phyloP scores from a whole-genome alignment of 2,329 filamentous ascomycete species.

The Exophiala aquamarina region DNA sequence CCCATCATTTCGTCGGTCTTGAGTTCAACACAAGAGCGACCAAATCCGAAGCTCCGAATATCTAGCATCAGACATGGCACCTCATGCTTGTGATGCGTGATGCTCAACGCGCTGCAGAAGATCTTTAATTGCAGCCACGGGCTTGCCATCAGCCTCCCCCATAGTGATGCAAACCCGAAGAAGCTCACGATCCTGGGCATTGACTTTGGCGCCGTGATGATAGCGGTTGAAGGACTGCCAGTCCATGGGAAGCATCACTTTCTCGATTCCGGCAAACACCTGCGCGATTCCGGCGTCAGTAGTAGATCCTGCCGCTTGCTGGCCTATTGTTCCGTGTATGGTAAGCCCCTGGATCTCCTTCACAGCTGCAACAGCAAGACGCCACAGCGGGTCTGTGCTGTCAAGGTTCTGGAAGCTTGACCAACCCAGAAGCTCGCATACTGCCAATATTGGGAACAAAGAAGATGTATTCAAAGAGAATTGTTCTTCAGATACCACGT shows the following conservation, averaged over 20 bases:
- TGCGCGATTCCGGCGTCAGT: background rate
- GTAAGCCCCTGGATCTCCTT: conserved; percentile 6
- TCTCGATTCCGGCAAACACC: conserved; percentile 1
- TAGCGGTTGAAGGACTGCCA: conserved; percentile 2
- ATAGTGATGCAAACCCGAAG: background rate
- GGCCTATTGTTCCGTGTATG: background rate
- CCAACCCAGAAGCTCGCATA: conserved; percentile 2
- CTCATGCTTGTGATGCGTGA: background rate
- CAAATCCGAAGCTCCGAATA: no score
- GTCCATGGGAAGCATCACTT: conserved; percentile 5
- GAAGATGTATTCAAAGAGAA: background rate
- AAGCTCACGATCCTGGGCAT: conserved; percentile 6
- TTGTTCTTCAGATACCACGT: background rate
- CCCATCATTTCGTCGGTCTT: no score
- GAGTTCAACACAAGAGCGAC: no score
- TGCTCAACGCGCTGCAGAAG: background rate
- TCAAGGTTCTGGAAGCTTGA: conserved; percentile 1
- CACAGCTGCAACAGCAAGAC: background rate
- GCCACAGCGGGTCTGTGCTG: background rate
- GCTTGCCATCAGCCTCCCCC: conserved; percentile 5
- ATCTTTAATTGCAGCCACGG: conserved; percentile 6
- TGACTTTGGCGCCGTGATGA: conserved; percentile 7
- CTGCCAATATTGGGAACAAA: conserved; percentile 3
- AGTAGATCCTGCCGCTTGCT: background rate
- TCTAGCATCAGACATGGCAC: no score